These are phyloP conservation scores for Boletus hoseneyae DNA, from an alignment of 1,284 basidiomycete species.

Conservation along the genomic window DNA sequence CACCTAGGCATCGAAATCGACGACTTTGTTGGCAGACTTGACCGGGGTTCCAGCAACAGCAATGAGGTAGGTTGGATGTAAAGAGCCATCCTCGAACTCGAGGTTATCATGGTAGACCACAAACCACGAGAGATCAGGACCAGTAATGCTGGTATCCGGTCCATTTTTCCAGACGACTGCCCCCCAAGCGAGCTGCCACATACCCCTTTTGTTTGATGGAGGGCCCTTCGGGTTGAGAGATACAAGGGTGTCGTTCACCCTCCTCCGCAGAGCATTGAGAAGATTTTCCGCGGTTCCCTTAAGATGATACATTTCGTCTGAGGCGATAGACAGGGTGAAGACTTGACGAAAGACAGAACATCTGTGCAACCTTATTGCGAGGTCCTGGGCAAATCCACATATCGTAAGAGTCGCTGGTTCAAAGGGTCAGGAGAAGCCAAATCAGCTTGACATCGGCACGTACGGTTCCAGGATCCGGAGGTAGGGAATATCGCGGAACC, in stretches of 20 bases:
- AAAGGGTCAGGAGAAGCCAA: neutral
- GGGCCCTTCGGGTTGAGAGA: neutral
- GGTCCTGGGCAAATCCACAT: conserved; percentile 23
- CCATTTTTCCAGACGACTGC: conserved; percentile 1
- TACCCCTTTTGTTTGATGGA: neutral
- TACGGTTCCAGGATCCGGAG: conserved; percentile 11
- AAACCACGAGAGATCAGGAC: conserved; percentile 9
- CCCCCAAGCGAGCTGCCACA: conserved; percentile 3
- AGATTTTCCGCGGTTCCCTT: neutral
- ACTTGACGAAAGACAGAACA: conserved; percentile 1
- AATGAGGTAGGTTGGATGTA: conserved; percentile 9
- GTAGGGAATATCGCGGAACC: conserved; percentile 9
- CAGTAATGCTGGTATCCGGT: neutral
- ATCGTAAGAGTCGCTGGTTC: conserved; percentile 15
- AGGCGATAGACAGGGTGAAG: conserved; percentile 1
- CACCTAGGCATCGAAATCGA: neutral
- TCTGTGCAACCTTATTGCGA: conserved; percentile 15
- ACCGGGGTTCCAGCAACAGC: neutral
- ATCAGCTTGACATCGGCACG: neutral
- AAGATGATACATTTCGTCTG: neutral
- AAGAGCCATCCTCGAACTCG: conserved; percentile 6
- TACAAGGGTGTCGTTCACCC: neutral
- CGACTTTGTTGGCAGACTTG: neutral
- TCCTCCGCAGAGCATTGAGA: neutral
- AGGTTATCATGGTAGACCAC: conserved; percentile 5